phyloP scores from a whole-genome alignment of 164 flowering plant genomes.

The Liquidambar formosana region DNA sequence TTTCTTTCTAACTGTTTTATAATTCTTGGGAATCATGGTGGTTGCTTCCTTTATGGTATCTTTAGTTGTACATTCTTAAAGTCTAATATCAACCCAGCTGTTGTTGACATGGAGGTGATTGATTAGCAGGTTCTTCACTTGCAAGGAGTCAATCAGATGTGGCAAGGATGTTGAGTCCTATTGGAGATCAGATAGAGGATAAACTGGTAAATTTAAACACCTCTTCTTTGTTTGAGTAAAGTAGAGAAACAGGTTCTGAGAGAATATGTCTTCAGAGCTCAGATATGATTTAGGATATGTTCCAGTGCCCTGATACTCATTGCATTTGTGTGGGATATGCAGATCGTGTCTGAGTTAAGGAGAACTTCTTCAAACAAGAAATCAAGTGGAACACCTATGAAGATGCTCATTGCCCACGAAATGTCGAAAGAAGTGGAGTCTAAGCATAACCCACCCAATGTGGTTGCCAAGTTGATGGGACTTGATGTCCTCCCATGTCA shows the following conservation, averaged over 20 bases:
- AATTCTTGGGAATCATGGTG: too few species aligned
- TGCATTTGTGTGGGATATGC: slow-evolving; percentile 24
- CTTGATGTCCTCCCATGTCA: slow-evolving; percentile 76
- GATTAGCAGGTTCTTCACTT: slow-evolving; percentile 46
- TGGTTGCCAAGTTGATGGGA: slow-evolving; percentile 97
- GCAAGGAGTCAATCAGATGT: slow-evolving; percentile 59
- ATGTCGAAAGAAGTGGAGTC: slow-evolving; percentile 76
- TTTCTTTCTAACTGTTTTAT: too few species aligned
- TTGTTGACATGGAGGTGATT: slow-evolving; percentile 13
- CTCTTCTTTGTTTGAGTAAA: neutral
- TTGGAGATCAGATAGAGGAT: slow-evolving; percentile 50
- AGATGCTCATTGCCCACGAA: slow-evolving; percentile 89
- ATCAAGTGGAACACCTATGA: slow-evolving; percentile 81
- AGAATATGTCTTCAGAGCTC: neutral
- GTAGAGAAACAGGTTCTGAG: neutral
- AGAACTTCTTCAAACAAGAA: slow-evolving; percentile 50
- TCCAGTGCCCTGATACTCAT: slow-evolving; percentile 9
- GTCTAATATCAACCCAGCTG: neutral
- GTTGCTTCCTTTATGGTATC: too few species aligned
- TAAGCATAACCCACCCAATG: slow-evolving; percentile 64
- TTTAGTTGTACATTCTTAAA: neutral
- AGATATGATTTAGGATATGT: slow-evolving; percentile 8
- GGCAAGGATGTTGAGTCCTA: slow-evolving; percentile 37
- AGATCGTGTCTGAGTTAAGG: slow-evolving; percentile 58
- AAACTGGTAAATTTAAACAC: slow-evolving; percentile 43